A percentile compares a stretch with the other conserved stretches of the same genome.
Evolutionary conservation across 176 grass and related monocot species (phyloP).

Genomic region (Triticum dicoccoides): DNA sequence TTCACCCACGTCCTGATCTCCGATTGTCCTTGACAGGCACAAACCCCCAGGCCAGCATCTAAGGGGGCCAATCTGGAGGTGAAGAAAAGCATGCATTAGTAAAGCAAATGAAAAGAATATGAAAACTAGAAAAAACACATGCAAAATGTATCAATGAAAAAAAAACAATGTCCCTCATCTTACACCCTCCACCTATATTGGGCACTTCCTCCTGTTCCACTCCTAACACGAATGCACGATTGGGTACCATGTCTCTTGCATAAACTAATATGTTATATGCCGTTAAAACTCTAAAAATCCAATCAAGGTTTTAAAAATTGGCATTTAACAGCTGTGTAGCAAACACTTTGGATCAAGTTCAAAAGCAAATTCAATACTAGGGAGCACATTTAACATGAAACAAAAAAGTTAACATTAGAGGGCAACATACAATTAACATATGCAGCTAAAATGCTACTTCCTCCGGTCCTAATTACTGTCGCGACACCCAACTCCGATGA

Average conservation of each 20-base stretch:
- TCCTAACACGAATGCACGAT: neutral
- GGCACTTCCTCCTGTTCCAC: slow-evolving; percentile 1
- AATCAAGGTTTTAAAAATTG: neutral
- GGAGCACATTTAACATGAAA: neutral
- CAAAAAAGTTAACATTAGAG: neutral
- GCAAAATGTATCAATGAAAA: neutral
- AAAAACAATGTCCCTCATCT: slow-evolving; percentile 16
- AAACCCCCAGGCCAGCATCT: slow-evolving; percentile 98
- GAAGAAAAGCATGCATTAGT: slow-evolving; percentile 9
- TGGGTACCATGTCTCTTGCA: neutral
- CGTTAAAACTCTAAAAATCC: neutral
- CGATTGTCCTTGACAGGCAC: slow-evolving; percentile 95
- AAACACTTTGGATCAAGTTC: slow-evolving; percentile 19
- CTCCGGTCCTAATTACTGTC: no score
- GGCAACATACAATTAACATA: neutral
- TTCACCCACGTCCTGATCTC: slow-evolving; percentile 94
- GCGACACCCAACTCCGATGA: no score
- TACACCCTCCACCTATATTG: slow-evolving; percentile 15
- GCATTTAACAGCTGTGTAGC: neutral
- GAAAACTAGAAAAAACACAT: neutral
- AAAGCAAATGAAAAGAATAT: slow-evolving; percentile 14
- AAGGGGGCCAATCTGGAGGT: slow-evolving; percentile 81
- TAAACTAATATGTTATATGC: neutral
- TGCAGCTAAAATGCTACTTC: neutral
- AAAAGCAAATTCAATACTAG: neutral